Base-by-base conservation (phyloP, 192 early-diverging fungal genomes). In the Linnemannia exigua region DNA sequence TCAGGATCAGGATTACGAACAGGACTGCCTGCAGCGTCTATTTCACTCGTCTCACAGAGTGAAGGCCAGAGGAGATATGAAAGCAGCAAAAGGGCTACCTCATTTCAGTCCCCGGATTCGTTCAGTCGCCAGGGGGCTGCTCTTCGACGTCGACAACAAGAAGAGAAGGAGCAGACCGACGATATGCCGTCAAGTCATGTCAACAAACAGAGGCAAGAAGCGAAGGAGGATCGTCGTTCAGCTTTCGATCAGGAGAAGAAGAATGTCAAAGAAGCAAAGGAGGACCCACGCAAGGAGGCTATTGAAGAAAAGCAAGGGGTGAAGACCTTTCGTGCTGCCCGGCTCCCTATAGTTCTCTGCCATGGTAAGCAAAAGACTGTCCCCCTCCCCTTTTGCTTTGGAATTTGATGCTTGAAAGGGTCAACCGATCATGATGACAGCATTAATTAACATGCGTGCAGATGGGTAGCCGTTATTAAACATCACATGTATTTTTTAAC, bases 291-390 rank as follows among this genome's bases (percentile, higher is more conserved):
- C 20, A 71, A 85, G 68, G 46, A 85, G 28, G 69, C 73, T 46
- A 46, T 78, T 31, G 38, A 85, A 37, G 70, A 76, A 2, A 75
- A 72, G 46, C 25, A 76, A 19, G 58, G 41, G 3, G 9, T 50
- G 22, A 73, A 78, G 46, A 72, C 88, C 25, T 96, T 96, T 87
- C 84, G 89, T 74, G 92, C 96, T 11, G 95, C 96, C 9, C 89
- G 93, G 20, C 89, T 95, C 71, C 96, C 96, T 7, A 88, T 98
- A 58, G 95, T 97, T 8, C 91, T 98, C 19, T 97, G 96, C 81
- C 97, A 98, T 82, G 97, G 94, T 88, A 87, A 48, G 77, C 19
- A 58, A 48, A 5, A 5, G 41, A 3, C 22, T 12, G 17, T 19
- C 17, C 31, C 15, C 3, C 44, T 16, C 38, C 33, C 41, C 15